These are phyloP conservation scores for Kazachstania africana DNA, from an alignment of 805 yeast genomes.

Conservation along the genomic window DNA sequence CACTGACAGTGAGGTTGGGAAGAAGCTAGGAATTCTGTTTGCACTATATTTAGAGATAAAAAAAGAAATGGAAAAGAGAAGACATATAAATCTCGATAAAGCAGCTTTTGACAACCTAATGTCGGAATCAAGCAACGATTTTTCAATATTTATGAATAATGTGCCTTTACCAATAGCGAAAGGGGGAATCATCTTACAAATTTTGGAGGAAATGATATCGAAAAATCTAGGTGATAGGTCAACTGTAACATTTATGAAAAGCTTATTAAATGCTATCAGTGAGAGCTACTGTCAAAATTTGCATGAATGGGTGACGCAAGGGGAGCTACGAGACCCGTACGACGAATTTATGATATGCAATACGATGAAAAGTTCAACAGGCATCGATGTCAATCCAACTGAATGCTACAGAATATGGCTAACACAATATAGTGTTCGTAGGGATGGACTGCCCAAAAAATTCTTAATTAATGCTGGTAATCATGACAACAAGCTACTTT, in stretches of 20 bases:
- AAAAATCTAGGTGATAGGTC: slow-evolving; percentile 58
- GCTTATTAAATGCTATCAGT: slow-evolving; percentile 48
- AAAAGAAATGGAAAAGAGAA: slow-evolving; percentile 32
- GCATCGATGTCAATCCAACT: slow-evolving; percentile 6
- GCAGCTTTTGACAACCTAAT: slow-evolving; percentile 27
- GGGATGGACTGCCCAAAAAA: slow-evolving; percentile 64
- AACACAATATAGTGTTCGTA: slow-evolving; percentile 58
- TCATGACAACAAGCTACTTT: slow-evolving; percentile 10
- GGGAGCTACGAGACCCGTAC: slow-evolving; percentile 64
- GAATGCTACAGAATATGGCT: slow-evolving; percentile 56
- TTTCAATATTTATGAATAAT: slow-evolving; percentile 34
- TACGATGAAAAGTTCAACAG: slow-evolving; percentile 12
- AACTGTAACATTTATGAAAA: slow-evolving; percentile 34
- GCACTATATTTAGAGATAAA: slow-evolving; percentile 43
- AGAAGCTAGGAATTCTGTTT: slow-evolving; percentile 42
- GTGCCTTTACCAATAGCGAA: slow-evolving; percentile 44
- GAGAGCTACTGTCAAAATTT: slow-evolving; percentile 53
- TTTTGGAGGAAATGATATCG: slow-evolving; percentile 47
- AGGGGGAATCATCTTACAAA: slow-evolving; percentile 64
- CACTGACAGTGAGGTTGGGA: slow-evolving; percentile 25
- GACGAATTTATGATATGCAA: slow-evolving; percentile 69
- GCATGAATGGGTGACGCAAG: slow-evolving; percentile 68
- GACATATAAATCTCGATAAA: slow-evolving; percentile 33
- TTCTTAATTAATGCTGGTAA: slow-evolving; percentile 40
- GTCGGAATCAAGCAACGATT: slow-evolving; percentile 20